phyloP scores from a whole-genome alignment of 805 yeast genomes.

The Dipodascus geniculatus region DNA sequence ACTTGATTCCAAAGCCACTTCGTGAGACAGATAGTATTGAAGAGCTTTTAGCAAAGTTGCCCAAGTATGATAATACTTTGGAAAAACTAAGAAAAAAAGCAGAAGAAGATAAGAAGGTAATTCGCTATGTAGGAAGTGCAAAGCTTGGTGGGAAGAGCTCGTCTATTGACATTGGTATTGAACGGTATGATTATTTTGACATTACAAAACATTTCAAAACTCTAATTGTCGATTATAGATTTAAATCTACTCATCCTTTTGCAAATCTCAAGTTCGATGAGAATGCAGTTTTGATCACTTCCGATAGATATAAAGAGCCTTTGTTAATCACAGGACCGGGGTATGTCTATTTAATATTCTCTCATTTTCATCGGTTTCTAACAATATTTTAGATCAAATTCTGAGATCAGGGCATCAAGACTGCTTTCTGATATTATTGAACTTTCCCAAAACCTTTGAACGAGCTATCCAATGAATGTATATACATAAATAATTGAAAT shows the following conservation, averaged over 20 bases:
- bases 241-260: conserved; percentile 83
- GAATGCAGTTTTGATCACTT: conserved; percentile 83
- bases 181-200: neutral
- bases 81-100: conserved; percentile 72
- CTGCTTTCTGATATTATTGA: conserved; percentile 88
- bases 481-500: neutral
- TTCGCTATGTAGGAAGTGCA: conserved; percentile 87
- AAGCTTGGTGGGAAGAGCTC: conserved; percentile 44
- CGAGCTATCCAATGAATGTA: neutral
- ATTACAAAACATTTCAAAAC: neutral
- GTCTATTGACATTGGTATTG: conserved; percentile 27
- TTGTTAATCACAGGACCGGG: conserved; percentile 94
- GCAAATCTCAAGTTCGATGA: conserved; percentile 94
- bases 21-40: conserved; percentile 48
- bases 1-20: conserved; percentile 79
- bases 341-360: neutral
- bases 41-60: conserved; percentile 72
- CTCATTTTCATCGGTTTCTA: neutral
- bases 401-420: conserved; percentile 71
- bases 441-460: conserved; percentile 25
- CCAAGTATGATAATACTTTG: conserved; percentile 71
- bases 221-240: conserved; percentile 38
- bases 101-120: conserved; percentile 68
- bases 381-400: conserved; percentile 40
- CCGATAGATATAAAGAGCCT: conserved; percentile 88